Percentiles rank a stretch among this genome's conserved stretches.
Conservation (phyloP, 345 rosid species). For the Diplotaxis tenuifolia region DNA sequence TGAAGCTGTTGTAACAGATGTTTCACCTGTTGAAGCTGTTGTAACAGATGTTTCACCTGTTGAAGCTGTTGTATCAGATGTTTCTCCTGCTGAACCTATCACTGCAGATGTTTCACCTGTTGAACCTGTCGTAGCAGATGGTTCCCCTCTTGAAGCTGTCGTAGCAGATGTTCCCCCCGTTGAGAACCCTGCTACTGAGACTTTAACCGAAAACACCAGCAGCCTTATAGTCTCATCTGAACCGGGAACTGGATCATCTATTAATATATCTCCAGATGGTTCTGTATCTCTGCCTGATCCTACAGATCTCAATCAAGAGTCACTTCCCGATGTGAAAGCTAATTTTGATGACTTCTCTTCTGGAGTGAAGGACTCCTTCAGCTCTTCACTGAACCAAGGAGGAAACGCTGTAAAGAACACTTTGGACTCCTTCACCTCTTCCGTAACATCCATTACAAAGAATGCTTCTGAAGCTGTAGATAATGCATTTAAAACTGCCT, state of each 20-base stretch:
- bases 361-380: slow-evolving; percentile 46
- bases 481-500: slow-evolving; percentile 43
- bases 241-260: slow-evolving; percentile 40
- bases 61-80: background rate
- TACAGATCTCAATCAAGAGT: slow-evolving; percentile 36
- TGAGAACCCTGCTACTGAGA: slow-evolving; percentile 37
- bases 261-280: slow-evolving; percentile 41
- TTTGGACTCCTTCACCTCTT: slow-evolving; percentile 55
- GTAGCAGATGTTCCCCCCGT: background rate
- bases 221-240: slow-evolving; percentile 37
- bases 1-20: slow-evolving; percentile 2
- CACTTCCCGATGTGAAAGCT: slow-evolving; percentile 43
- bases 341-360: slow-evolving; percentile 53
- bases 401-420: slow-evolving; percentile 53
- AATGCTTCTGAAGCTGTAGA: slow-evolving; percentile 63
- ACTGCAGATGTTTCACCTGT: background rate
- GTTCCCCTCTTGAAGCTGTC: background rate
- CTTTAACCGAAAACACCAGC: slow-evolving; percentile 40
- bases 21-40: background rate
- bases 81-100: slow-evolving; percentile 2
- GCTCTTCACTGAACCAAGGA: slow-evolving; percentile 54
- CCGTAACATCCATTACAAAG: slow-evolving; percentile 52
- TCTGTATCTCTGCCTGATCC: slow-evolving; percentile 41
- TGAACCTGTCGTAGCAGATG: background rate
- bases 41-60: background rate